phyloP scores from a whole-genome alignment of 345 rosid genomes.

The Isatis tinctoria region DNA sequence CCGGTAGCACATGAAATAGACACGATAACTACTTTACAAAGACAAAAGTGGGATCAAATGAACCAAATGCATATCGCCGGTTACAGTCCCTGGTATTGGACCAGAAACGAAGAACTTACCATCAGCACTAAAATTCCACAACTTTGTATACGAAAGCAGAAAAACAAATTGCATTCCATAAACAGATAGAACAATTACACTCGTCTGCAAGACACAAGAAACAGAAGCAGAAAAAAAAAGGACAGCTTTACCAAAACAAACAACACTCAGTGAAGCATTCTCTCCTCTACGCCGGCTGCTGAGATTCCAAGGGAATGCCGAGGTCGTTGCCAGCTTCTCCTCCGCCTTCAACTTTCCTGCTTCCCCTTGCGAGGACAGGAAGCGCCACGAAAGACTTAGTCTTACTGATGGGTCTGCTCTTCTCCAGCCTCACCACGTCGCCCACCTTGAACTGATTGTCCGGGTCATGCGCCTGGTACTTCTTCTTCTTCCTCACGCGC shows the following conservation, averaged over 20 bases:
- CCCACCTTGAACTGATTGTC: constrained; percentile 76
- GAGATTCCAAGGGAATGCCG: constrained; percentile 69
- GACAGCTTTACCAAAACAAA: constrained; percentile 28
- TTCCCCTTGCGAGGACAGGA: constrained; percentile 35
- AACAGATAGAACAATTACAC: neutral
- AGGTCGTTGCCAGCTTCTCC: constrained; percentile 39
- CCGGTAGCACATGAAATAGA: too few relatives aligned
- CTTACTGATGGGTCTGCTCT: constrained; percentile 84
- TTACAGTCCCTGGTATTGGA: too few relatives aligned
- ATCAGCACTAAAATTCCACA: neutral
- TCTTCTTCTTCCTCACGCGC: constrained; percentile 82
- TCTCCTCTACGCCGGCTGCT: constrained; percentile 37
- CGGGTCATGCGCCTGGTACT: constrained; percentile 93
- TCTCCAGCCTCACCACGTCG: constrained; percentile 66
- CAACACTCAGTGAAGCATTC: neutral
- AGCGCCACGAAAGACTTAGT: constrained; percentile 69
- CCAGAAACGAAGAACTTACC: too few relatives aligned
- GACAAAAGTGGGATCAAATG: too few relatives aligned
- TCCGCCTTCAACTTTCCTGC: constrained; percentile 24
- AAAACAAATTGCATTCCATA: constrained; percentile 12
- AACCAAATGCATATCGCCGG: too few relatives aligned
- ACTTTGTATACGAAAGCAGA: neutral
- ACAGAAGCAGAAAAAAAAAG: constrained; percentile 11
- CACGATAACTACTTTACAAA: too few relatives aligned
- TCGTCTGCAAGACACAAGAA: constrained; percentile 8